phyloP scores from a whole-genome alignment of 129 eudicot species.

The Pseudognaphalium luteoalbum region DNA sequence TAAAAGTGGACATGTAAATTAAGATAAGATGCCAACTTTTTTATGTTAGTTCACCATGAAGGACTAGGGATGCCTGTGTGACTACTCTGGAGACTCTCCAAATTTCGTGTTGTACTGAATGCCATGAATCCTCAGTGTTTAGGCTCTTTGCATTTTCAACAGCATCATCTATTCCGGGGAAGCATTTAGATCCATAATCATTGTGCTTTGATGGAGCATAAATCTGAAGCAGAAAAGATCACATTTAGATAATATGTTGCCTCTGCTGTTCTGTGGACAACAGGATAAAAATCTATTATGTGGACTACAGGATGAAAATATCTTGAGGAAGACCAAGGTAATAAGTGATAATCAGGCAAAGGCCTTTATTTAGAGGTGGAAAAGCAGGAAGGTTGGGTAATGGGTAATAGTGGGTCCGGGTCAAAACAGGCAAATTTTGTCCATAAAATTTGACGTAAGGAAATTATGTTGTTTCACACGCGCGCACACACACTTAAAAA shows the following conservation, averaged over 20 bases:
- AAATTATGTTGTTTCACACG: background rate
- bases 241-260: constrained; percentile 19
- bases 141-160: constrained; percentile 56
- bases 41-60: constrained; percentile 62
- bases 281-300: background rate
- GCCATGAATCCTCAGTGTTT: constrained; percentile 63
- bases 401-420: background rate
- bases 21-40: background rate
- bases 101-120: constrained; percentile 69
- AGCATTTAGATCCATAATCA: constrained; percentile 75
- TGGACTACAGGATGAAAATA: background rate
- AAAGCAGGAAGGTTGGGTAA: background rate
- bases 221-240: constrained; percentile 43
- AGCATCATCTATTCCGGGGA: constrained; percentile 83
- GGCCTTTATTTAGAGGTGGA: background rate
- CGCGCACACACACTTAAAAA: background rate
- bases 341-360: background rate
- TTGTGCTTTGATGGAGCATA: constrained; percentile 84
- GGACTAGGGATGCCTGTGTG: constrained; percentile 73
- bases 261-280: constrained; percentile 9
- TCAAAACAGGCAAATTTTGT: background rate
- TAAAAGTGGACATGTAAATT: background rate
- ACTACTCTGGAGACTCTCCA: constrained; percentile 88
- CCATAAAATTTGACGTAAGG: background rate
- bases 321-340: background rate